Evolutionary conservation across 495 filamentous ascomycete species (phyloP).

Genomic region (Aspergillus egyptiacus): DNA sequence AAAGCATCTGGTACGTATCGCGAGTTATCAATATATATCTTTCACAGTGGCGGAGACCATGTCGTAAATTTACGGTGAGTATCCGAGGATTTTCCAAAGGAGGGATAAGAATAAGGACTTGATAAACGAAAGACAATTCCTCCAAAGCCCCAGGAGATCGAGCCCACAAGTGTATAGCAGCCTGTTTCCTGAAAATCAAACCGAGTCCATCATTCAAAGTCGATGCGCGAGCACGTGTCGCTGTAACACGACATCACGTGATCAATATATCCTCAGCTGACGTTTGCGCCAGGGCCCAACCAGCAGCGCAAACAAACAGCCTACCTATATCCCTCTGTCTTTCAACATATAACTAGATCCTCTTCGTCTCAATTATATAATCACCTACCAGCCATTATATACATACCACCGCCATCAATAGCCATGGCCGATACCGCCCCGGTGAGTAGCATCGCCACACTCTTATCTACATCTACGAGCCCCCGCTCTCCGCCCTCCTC

Average conservation of each 20-base stretch:
- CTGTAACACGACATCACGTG: conserved; percentile 37
- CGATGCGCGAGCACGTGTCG: conserved; percentile 20
- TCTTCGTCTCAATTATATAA: no score
- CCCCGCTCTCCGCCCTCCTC: conserved; percentile 8
- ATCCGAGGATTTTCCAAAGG: not conserved
- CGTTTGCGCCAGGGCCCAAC: not conserved
- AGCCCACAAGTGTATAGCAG: no score
- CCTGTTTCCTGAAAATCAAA: not conserved
- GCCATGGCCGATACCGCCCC: conserved; percentile 11
- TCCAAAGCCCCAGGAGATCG: not conserved
- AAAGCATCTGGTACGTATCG: not conserved
- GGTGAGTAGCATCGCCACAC: conserved; percentile 7
- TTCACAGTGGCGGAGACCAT: not conserved
- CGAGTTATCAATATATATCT: conserved; percentile 13
- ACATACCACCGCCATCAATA: not conserved
- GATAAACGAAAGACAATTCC: not conserved
- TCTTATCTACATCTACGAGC: not conserved
- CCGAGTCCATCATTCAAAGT: not conserved
- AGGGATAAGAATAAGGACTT: not conserved
- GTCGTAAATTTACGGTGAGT: not conserved
- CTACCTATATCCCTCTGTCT: no score
- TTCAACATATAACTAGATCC: no score
- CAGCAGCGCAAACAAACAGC: not conserved
- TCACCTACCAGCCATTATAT: not conserved
- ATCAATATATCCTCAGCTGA: conserved; percentile 9